Evolutionary conservation across 352 stramenopile genomes (phyloP), one percentile per base, ranked within the genome.

Genomic region (Pythium folliculosum): DNA sequence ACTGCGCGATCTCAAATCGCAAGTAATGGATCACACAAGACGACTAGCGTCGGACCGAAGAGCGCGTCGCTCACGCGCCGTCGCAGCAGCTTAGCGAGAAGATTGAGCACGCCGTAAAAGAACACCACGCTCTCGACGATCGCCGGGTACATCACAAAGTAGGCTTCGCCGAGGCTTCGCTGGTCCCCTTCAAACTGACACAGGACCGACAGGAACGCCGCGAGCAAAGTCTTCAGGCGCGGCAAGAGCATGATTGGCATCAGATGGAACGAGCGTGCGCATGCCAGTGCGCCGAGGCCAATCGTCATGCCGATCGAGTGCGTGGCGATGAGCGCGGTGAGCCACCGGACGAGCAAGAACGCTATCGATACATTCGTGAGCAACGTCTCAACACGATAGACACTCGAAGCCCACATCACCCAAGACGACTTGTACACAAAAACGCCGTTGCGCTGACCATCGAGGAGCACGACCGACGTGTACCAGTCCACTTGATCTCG

Each of bases 111-210:
- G 38, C 76, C 80, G 65, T 60, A 79, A 49, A 64, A 38, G 5
- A 64, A 38, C 21, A 77, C 21, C 8, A 70, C 50, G 44, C 70
- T 53, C 40, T 76, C 70, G 21, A 49, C 60, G 8, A 74, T 76
- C 1, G 60, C 62, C 14, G 72, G 65, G 48, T 79, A 81, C 8
- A 80, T 65, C 1, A 43, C 67, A 45, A 77, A 82, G 69, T 71
- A 84, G 8, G 70, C 68, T 27, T 82, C 71, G 5, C 66, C 71
- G 21, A 88, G 67, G 19, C 55, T 66, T 5, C 43, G 55, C 44
- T 85, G 73, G 6, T 81, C 67, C 3, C 77, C 77, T 37, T 88
- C 74, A 47, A 84, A 85, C 38, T 68, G 22, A 45, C 69, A 77
- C 0, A 74, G 77, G n/a, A 69, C 60, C 1, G 67, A 77, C 62